These are phyloP conservation scores for Saccharomycopsis amapae DNA, from an alignment of 805 yeast species.

Conservation along the genomic window DNA sequence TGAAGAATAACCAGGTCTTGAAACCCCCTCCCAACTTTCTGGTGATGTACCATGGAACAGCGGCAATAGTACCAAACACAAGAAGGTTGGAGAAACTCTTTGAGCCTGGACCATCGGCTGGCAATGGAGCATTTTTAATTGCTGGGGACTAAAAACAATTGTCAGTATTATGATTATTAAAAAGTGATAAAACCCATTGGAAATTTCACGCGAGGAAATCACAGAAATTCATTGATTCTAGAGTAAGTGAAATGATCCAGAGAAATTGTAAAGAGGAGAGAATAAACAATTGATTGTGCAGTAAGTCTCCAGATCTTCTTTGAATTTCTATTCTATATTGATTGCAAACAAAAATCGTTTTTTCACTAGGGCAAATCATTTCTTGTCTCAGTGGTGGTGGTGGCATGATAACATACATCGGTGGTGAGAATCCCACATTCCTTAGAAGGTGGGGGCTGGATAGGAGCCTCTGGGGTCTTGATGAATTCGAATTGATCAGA, in stretches of 20 bases:
- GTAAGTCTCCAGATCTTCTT: too few species aligned
- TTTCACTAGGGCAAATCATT: too few species aligned
- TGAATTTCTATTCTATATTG: too few species aligned
- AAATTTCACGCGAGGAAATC: too few species aligned
- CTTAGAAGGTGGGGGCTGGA: conserved; percentile 34
- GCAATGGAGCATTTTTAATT: conserved; percentile 78
- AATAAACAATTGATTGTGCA: too few species aligned
- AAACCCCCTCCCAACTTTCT: conserved; percentile 64
- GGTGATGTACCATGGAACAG: conserved; percentile 57
- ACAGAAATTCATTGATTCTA: too few species aligned
- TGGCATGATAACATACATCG: conserved; percentile 29
- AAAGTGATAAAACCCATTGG: too few species aligned
- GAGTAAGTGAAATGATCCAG: too few species aligned
- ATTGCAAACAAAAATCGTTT: too few species aligned
- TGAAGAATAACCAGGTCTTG: conserved; percentile 57
- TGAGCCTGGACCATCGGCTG: conserved; percentile 89
- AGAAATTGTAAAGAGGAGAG: too few species aligned
- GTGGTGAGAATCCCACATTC: conserved; percentile 47
- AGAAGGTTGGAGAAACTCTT: conserved; percentile 62
- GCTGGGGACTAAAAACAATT: conserved; percentile 61
- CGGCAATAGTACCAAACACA: conserved; percentile 41
- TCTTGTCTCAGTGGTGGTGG: too few species aligned
- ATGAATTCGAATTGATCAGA: conserved; percentile 31
- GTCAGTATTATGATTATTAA: too few species aligned
- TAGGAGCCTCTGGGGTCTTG: conserved; percentile 50